phyloP scores from a whole-genome alignment of 495 filamentous ascomycete species.

The Podospora tetraspora region DNA sequence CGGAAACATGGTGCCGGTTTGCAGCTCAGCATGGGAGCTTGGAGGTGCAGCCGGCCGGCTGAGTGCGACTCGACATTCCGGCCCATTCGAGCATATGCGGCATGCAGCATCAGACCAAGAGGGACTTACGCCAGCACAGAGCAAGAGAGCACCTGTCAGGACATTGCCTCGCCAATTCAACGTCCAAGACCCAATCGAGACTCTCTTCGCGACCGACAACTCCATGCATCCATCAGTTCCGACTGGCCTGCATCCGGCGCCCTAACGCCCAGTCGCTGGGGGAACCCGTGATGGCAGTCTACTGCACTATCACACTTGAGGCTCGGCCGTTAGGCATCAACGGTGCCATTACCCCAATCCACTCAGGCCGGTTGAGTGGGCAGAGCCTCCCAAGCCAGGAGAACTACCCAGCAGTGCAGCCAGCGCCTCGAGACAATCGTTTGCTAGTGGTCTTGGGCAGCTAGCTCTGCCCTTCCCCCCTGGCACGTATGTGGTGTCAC shows the following conservation, averaged over 20 bases:
- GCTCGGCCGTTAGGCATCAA: neutral
- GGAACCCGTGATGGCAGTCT: neutral
- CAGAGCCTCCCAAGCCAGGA: neutral
- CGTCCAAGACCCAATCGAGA: neutral
- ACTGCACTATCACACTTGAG: neutral
- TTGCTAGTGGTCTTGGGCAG: neutral
- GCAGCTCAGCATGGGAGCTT: neutral
- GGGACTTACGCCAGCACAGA: neutral
- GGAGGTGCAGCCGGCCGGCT: neutral
- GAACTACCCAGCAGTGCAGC: neutral
- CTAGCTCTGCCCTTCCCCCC: neutral
- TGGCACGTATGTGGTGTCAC: neutral
- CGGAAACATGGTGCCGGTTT: neutral
- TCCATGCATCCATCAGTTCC: neutral
- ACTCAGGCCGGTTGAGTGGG: neutral
- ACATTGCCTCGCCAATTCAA: neutral
- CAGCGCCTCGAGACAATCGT: neutral
- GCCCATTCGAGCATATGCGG: neutral
- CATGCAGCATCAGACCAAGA: neutral
- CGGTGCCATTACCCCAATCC: neutral
- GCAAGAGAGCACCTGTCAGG: neutral
- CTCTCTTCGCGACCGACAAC: neutral
- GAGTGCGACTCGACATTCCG: neutral
- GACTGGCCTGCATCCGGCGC: neutral
- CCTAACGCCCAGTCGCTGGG: neutral